Evolutionary conservation across 2,329 filamentous ascomycete genomes (phyloP), one percentile per base, ranked within the genome.

Genomic region (Fusarium pilosicola): DNA sequence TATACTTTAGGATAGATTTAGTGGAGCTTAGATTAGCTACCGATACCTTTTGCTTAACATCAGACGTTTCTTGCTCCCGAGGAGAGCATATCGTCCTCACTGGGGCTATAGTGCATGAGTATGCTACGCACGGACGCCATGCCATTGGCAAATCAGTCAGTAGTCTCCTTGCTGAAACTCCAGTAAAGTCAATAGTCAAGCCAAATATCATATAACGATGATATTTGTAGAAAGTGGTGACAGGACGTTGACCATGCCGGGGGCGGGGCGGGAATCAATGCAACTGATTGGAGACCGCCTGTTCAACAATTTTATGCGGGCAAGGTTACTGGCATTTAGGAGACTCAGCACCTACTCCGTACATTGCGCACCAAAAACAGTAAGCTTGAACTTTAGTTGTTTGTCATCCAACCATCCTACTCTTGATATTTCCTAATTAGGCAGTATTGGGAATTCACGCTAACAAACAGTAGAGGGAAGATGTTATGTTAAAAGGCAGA

Each of bases 191-290:
- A 26, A 45, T 45, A 26, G 17, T 2, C 6, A 20, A 20, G 44
- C 4, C 12, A 1, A 2, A 10, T 28, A 28, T 28, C 0, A 20
- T 26, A 20, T 13, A 28, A 14, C 0, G n/a, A 24, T 4, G 6
- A 17, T 24, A 0, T 42, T 4, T 4, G 0, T 24, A 45, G 17
- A n/a, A 14, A 15, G 20, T 14, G 13, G 39, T n/a, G 22, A 6
- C 5, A 36, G 39, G 2, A 22, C 7, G 7, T 22, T 22, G 4
- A 22, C 0, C 7, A 8, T 7, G 11, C 3, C n/a, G n/a, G n/a
- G n/a, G n/a, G n/a, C n/a, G n/a, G n/a, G n/a, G n/a, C n/a, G n/a
- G n/a, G n/a, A n/a, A 22, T 41, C 3, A 22, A 3, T 22, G 12
- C 4, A 13, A 41, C 38, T 12, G 8, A 0, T 22, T 22, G 13